These are phyloP conservation scores for Cyclocybe cylindracea DNA, from an alignment of 768 basidiomycete genomes.

Conservation along the genomic window DNA sequence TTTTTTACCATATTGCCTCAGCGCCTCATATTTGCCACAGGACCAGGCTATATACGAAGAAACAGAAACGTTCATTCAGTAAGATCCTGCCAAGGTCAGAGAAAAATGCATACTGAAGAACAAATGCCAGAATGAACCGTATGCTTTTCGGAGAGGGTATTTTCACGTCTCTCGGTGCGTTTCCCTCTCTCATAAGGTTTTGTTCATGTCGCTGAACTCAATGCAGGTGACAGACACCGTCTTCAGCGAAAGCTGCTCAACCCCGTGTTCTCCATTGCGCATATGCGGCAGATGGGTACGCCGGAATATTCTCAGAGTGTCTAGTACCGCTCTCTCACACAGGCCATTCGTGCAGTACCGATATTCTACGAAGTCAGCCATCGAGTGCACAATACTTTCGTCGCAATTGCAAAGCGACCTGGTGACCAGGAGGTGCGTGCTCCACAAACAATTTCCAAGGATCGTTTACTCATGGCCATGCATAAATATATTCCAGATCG, in stretches of 20 bases:
- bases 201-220: background rate
- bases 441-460: background rate
- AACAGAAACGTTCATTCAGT: conserved; percentile 26
- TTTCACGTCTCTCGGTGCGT: conserved; percentile 21
- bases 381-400: conserved; percentile 29
- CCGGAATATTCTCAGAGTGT: background rate
- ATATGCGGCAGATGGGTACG: conserved; percentile 37
- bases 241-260: conserved; percentile 46
- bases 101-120: background rate
- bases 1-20: background rate
- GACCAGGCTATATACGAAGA: conserved; percentile 33
- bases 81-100: background rate
- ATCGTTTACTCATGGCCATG: background rate
- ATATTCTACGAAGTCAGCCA: conserved; percentile 32
- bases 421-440: conserved; percentile 30
- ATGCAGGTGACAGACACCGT: conserved; percentile 39
- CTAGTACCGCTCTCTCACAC: background rate
- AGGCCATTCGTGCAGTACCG: conserved; percentile 24
- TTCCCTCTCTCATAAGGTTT: background rate
- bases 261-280: conserved; percentile 42
- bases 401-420: conserved; percentile 20
- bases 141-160: conserved; percentile 24
- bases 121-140: conserved; percentile 12
- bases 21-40: conserved; percentile 10
- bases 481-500: conserved; percentile 24